Evolutionary conservation across 768 basidiomycete genomes (phyloP).

Genomic region (Neoboletus magnificus): DNA sequence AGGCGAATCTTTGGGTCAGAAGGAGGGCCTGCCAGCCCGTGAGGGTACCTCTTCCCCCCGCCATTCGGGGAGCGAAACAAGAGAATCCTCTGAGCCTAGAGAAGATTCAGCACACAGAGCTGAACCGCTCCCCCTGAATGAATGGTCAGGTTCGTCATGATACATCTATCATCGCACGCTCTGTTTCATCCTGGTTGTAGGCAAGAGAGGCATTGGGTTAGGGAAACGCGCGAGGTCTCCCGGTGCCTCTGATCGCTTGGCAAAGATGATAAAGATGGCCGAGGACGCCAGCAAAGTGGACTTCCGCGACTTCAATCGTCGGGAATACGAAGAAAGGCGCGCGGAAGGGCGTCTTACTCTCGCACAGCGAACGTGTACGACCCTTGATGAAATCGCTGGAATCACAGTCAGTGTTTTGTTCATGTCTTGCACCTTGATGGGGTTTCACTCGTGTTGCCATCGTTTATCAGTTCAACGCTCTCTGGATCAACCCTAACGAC

Average conservation of each 20-base stretch:
- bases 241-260: slow-evolving; percentile 55
- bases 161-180: not conserved
- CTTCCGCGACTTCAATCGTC: slow-evolving; percentile 68
- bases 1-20: slow-evolving; percentile 69
- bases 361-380: slow-evolving; percentile 70
- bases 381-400: slow-evolving; percentile 71
- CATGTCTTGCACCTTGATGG: not conserved
- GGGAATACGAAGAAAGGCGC: slow-evolving; percentile 72
- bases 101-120: slow-evolving; percentile 40
- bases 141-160: slow-evolving; percentile 71
- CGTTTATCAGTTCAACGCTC: slow-evolving; percentile 65
- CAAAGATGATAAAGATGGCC: slow-evolving; percentile 67
- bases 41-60: slow-evolving; percentile 1
- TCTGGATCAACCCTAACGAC: slow-evolving; percentile 72
- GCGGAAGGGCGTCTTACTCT: slow-evolving; percentile 68
- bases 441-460: slow-evolving; percentile 6
- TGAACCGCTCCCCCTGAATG: slow-evolving; percentile 71
- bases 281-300: slow-evolving; percentile 50
- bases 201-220: slow-evolving; percentile 73
- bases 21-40: slow-evolving; percentile 11
- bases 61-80: not conserved
- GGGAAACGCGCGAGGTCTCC: slow-evolving; percentile 70
- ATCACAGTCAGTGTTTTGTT: slow-evolving; percentile 39
- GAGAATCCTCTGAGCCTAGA: not conserved
- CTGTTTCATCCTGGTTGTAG: slow-evolving; percentile 37